These are phyloP conservation scores for Hevea brasiliensis DNA, from an alignment of 345 rosid genomes.

Conservation along the genomic window DNA sequence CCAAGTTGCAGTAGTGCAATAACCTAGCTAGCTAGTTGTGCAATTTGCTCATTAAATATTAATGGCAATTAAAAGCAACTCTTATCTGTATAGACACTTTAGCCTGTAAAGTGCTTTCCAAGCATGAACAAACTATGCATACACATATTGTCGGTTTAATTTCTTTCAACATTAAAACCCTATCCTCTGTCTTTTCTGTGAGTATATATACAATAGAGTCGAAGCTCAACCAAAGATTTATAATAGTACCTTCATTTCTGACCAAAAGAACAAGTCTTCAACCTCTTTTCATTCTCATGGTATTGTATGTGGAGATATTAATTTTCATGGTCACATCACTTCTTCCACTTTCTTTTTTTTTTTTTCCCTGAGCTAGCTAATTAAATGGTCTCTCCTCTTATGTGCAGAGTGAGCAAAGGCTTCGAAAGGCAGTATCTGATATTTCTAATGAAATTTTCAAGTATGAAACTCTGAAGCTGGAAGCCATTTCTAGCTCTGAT, in stretches of 20 bases:
- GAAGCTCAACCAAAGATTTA: too few relatives aligned
- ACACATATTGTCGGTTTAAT: background rate
- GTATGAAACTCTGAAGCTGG: slow-evolving; percentile 13
- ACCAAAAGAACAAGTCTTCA: too few relatives aligned
- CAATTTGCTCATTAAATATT: slow-evolving; percentile 13
- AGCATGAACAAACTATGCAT: background rate
- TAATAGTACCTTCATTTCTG: too few relatives aligned
- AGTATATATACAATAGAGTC: too few relatives aligned
- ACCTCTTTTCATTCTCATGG: background rate
- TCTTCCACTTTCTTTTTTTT: background rate
- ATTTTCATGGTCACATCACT: background rate
- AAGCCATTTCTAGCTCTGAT: background rate
- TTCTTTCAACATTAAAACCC: background rate
- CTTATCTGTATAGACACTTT: slow-evolving; percentile 5
- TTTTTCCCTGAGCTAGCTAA: background rate
- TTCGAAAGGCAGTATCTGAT: slow-evolving; percentile 37
- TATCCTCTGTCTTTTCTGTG: background rate
- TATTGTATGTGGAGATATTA: background rate
- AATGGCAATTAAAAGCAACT: slow-evolving; percentile 1
- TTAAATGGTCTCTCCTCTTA: background rate
- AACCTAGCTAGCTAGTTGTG: background rate
- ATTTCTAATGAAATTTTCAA: slow-evolving; percentile 27
- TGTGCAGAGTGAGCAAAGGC: slow-evolving; percentile 30
- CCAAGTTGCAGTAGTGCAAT: background rate
- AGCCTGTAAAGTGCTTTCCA: slow-evolving; percentile 12